Base-by-base conservation (phyloP, 2,329 filamentous ascomycete genomes). In the Colletotrichum acutatum region DNA sequence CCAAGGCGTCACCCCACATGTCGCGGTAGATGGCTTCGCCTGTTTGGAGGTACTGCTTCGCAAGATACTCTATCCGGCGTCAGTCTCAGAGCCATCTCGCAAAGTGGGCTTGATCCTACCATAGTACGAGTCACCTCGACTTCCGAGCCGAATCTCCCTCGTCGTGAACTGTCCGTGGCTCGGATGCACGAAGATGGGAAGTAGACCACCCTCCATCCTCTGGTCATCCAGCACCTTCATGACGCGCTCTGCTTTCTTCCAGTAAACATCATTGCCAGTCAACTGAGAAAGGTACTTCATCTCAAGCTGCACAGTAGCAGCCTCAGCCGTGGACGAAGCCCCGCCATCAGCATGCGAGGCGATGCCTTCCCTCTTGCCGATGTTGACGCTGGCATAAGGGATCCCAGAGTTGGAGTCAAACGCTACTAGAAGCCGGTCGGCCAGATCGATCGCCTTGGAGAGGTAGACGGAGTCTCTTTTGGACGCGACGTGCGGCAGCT, bases 31-130 rank as follows among this genome's bases (percentile, higher is more conserved):
- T 85, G 0, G 90, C 87, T 80, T 98, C 96, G 66, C 93, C 94
- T 8, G 97, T 98, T 82, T 98, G 97, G 16, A 98, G 88, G 80
- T 97, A 98, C 81, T 98, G 97, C 85, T 98, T 99, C 86, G 98
- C 97, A 59, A 98, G 90, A 81, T 98, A 98, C 83, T 99, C 94
- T 67, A 34, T 2, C 4, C 0, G 14, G 6, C 22, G n/a, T 61
- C 4, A 67, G 30, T 19, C 7, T 53, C 12, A 16, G 11, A 14
- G 24, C 12, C 1, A 32, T 4, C 22, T 32, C 19, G 2, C n/a
- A 22, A 3, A 19, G 14, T 9, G 19, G 12, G 16, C 11, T 9
- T 16, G 22, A 5, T 5, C 60, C 34, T 24, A 69, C 67, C 67
- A 83, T 99, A 98, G 84, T 98, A 99, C 54, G 95, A 98, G 84